Evolutionary conservation across 202 grass and related monocot genomes (phyloP), one percentile per base, ranked within the genome.

Genomic region (Eragrostis tef): DNA sequence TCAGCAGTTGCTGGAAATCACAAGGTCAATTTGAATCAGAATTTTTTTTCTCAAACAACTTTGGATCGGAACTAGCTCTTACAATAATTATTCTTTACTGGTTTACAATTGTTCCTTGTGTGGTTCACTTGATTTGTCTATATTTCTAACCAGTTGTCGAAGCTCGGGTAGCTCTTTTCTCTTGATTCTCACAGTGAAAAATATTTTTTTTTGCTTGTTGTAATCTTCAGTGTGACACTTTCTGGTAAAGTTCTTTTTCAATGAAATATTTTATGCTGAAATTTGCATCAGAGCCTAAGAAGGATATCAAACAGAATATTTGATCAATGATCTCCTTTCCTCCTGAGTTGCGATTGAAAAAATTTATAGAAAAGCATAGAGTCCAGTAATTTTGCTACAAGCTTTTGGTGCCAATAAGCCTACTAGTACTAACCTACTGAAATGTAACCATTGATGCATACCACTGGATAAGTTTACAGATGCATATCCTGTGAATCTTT

Each of bases 361-460:
- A 81, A 44, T 42, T 42, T n/a, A 29, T 3, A 51, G 2, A 69
- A 29, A 5, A 17, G n/a, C 11, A 39, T 67, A 26, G 8, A 48
- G 57, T 39, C 10, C 26, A 71, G 59, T 20, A 73, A 50, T 11
- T 70, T 45, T 71, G 34, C 22, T 77, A 4, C 47, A 41, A 58
- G 17, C 17, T 72, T n/a, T 22, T 3, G 3, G 53, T 51, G 49
- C 65, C 11, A 77, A 78, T 53, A 71, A 31, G 12, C 17, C 46
- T 56, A 31, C 75, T 36, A 27, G 5, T 56, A 50, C 59, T 34
- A 27, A 10, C 60, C 44, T 59, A 6, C 21, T 79, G 43, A 53
- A 49, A 25, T 52, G 43, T 71, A 25, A 71, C 21, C 50, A 29
- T 13, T 49, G 74, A 64, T 84, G 11, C 16, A 72, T 72, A 64